Evolutionary conservation across 495 filamentous ascomycete genomes (phyloP).

Genomic region (Arthonia radiata): DNA sequence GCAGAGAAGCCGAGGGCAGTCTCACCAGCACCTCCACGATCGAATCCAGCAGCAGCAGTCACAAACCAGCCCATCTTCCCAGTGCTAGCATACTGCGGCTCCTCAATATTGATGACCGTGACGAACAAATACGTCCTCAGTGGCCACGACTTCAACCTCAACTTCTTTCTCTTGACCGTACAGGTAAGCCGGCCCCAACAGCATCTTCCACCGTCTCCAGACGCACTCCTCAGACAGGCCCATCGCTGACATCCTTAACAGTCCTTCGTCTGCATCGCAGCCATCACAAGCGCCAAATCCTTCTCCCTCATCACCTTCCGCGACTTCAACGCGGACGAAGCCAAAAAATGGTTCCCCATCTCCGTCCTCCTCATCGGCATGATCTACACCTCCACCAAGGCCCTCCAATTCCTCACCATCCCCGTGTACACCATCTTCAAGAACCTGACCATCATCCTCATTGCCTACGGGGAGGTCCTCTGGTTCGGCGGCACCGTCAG

Average conservation of each 20-base stretch:
- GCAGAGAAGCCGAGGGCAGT: no score
- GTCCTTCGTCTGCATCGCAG: slow-evolving; percentile 75
- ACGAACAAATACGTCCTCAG: slow-evolving; percentile 98
- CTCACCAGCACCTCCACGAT: slow-evolving; percentile 4
- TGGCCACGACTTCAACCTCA: slow-evolving; percentile 76
- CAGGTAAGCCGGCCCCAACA: slow-evolving; percentile 37
- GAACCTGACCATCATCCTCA: slow-evolving; percentile 96
- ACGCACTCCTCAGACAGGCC: background rate
- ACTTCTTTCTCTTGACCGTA: slow-evolving; percentile 78
- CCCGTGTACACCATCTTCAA: slow-evolving; percentile 99
- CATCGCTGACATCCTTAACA: slow-evolving; percentile 13
- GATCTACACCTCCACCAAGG: slow-evolving; percentile 97
- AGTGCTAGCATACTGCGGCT: slow-evolving; percentile 73
- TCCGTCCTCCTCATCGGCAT: slow-evolving; percentile 92
- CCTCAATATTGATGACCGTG: slow-evolving; percentile 94
- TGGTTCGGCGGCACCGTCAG: slow-evolving; percentile 96
- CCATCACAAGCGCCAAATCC: slow-evolving; percentile 68
- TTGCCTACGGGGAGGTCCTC: slow-evolving; percentile 93
- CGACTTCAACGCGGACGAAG: slow-evolving; percentile 71
- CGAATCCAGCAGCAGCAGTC: slow-evolving; percentile 8
- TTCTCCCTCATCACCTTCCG: slow-evolving; percentile 67
- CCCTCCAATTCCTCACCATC: slow-evolving; percentile 87
- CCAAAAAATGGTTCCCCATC: slow-evolving; percentile 94
- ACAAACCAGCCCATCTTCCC: slow-evolving; percentile 53
- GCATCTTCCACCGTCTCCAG: background rate